Evolutionary conservation across 139 green algal species (phyloP).

Genomic region (Axilococcus clingmanii): DNA sequence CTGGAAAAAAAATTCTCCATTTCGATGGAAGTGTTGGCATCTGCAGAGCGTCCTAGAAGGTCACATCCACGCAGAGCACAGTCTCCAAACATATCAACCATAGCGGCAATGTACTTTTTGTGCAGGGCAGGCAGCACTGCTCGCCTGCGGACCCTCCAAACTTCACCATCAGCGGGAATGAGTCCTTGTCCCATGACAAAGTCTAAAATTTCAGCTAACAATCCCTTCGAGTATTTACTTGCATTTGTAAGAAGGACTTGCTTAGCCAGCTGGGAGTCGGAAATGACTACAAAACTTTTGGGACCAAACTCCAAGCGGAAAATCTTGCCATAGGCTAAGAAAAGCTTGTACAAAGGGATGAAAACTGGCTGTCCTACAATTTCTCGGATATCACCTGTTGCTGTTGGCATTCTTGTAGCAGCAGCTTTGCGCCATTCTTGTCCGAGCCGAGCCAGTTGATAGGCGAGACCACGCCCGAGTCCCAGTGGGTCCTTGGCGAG

Average conservation of each 20-base stretch:
- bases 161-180: slow-evolving; percentile 82
- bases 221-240: slow-evolving; percentile 79
- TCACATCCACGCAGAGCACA: slow-evolving; percentile 52
- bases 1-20: slow-evolving; percentile 94
- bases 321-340: slow-evolving; percentile 45
- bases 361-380: slow-evolving; percentile 95
- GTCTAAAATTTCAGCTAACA: slow-evolving; percentile 86
- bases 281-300: slow-evolving; percentile 93
- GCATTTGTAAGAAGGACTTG: slow-evolving; percentile 85
- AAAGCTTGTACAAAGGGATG: slow-evolving; percentile 87
- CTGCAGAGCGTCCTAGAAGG: slow-evolving; percentile 38
- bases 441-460: slow-evolving; percentile 54
- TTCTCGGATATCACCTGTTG: slow-evolving; percentile 74
- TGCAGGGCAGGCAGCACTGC: slow-evolving; percentile 81
- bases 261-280: slow-evolving; percentile 66
- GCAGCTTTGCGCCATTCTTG: slow-evolving; percentile 49
- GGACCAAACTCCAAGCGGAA: slow-evolving; percentile 92
- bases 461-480: slow-evolving; percentile 42
- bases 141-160: slow-evolving; percentile 62
- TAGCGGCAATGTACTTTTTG: slow-evolving; percentile 66
- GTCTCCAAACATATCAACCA: slow-evolving; percentile 87
- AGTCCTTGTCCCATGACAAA: slow-evolving; percentile 92
- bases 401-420: slow-evolving; percentile 62
- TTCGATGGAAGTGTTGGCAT: slow-evolving; percentile 41
- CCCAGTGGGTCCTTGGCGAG: slow-evolving; percentile 59